Conservation (phyloP, 345 rosid species). For the Raphanus sativus region DNA sequence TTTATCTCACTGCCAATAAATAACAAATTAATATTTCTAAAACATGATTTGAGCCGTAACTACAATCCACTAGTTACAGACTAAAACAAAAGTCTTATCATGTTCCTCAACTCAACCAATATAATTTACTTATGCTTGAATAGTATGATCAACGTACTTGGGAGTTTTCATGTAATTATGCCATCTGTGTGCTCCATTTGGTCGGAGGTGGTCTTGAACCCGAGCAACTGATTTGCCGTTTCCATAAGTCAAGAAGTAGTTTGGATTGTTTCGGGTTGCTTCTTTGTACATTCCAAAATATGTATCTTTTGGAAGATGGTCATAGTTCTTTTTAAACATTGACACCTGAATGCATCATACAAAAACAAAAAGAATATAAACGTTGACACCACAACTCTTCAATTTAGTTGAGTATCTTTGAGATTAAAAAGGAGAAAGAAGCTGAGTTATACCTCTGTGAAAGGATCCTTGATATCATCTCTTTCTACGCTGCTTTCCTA, state of each 20-base stretch:
- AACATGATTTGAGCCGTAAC: not conserved
- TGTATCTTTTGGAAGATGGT: slow-evolving; percentile 92
- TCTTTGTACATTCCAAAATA: slow-evolving; percentile 94
- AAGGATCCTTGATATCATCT: slow-evolving; percentile 89
- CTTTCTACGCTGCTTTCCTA: slow-evolving; percentile 93
- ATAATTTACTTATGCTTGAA: not conserved
- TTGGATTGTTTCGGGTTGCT: slow-evolving; percentile 89
- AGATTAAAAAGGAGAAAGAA: not conserved
- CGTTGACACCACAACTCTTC: not conserved
- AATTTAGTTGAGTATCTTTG: slow-evolving; percentile 1
- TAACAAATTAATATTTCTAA: not conserved
- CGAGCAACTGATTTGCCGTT: slow-evolving; percentile 94
- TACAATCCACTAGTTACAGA: slow-evolving; percentile 1
- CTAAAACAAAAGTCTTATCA: not conserved
- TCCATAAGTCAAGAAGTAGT: slow-evolving; percentile 93
- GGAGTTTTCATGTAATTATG: slow-evolving; percentile 94
- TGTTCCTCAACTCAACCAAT: not conserved
- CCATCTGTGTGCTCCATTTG: slow-evolving; percentile 99
- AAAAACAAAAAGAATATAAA: not conserved
- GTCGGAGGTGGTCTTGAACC: slow-evolving; percentile 85
- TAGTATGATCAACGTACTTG: slow-evolving; percentile 48
- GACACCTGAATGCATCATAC: slow-evolving; percentile 50
- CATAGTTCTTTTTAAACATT: slow-evolving; percentile 90
- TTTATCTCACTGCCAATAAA: slow-evolving; percentile 64
- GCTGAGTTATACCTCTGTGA: slow-evolving; percentile 63